Evolutionary conservation across 345 rosid species (phyloP).

Genomic region (Gynandropsis gynandra): DNA sequence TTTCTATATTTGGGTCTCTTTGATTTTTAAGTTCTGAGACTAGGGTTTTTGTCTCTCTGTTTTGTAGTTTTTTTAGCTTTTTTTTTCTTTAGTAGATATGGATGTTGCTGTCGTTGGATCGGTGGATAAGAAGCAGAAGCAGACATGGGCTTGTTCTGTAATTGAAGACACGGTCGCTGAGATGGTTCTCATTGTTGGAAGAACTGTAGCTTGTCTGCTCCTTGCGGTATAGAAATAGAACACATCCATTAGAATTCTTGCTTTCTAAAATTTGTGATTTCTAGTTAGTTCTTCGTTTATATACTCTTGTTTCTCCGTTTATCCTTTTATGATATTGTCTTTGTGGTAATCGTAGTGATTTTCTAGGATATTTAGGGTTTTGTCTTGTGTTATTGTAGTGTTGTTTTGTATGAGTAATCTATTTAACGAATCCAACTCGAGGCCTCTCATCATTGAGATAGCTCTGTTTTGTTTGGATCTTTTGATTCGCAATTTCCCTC

Average conservation of each 20-base stretch:
- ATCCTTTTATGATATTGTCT: too few species aligned
- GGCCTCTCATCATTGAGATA: not conserved
- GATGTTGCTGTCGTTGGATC: conserved; percentile 31
- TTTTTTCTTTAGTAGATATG: conserved; percentile 31
- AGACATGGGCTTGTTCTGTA: conserved; percentile 27
- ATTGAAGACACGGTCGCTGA: conserved; percentile 31
- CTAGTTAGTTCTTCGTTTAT: not conserved
- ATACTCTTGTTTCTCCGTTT: not conserved
- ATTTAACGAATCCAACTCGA: not conserved
- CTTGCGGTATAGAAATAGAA: conserved; percentile 35
- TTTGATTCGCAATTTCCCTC: not conserved
- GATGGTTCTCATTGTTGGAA: conserved; percentile 29
- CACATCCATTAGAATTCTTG: conserved; percentile 3
- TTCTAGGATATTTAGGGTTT: not conserved
- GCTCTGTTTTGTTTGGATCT: not conserved
- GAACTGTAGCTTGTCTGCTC: conserved; percentile 42
- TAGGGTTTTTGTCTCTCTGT: conserved; percentile 14
- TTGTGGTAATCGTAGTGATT: not conserved
- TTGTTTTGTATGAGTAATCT: not conserved
- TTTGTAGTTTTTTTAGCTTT: conserved; percentile 16
- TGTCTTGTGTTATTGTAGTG: conserved; percentile 1
- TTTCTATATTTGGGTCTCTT: conserved; percentile 6
- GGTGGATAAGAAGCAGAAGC: conserved; percentile 23
- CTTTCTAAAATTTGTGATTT: not conserved
- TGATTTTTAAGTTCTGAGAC: not conserved